These are phyloP conservation scores for Ploettnerulaceae sp. DNA, from an alignment of 2,329 filamentous ascomycete genomes.

Conservation along the genomic window DNA sequence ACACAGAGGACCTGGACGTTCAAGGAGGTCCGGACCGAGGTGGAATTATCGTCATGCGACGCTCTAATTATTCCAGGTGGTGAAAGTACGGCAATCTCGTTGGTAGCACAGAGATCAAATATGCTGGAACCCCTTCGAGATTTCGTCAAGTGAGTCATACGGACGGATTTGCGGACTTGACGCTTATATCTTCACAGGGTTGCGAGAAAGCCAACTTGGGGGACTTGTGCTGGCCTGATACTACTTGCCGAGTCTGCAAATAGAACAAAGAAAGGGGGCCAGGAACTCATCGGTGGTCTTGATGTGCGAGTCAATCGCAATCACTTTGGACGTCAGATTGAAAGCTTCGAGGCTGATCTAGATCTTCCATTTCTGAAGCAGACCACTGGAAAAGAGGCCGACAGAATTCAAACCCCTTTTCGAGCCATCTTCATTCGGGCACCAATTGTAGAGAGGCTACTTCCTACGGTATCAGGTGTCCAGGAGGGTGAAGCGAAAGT, in stretches of 20 bases:
- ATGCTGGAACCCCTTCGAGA: conserved; percentile 78
- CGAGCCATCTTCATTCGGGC: conserved; percentile 89
- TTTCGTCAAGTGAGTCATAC: conserved; percentile 74
- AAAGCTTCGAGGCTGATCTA: conserved; percentile 79
- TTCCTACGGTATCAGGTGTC: conserved; percentile 41
- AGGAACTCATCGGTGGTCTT: conserved; percentile 88
- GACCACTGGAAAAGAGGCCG: conserved; percentile 26
- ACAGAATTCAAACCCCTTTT: conserved; percentile 49
- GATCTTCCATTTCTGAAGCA: conserved; percentile 62
- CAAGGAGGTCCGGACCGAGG: conserved; percentile 72
- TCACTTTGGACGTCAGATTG: conserved; percentile 88
- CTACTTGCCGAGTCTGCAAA: conserved; percentile 84
- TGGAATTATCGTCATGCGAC: conserved; percentile 68
- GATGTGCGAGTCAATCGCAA: conserved; percentile 89
- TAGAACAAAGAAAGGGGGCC: conserved; percentile 82
- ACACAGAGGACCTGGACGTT: conserved; percentile 41
- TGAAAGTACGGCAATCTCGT: conserved; percentile 88
- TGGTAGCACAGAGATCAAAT: conserved; percentile 77
- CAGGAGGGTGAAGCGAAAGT: conserved; percentile 40
- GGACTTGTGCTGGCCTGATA: conserved; percentile 92
- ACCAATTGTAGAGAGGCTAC: conserved; percentile 81
- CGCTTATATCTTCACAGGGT: conserved; percentile 45
- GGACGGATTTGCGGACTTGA: not conserved
- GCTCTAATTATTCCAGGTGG: conserved; percentile 88
- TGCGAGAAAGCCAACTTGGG: conserved; percentile 80